Conservation (phyloP, 2,329 filamentous ascomycete genomes). For the Fusarium sp. region DNA sequence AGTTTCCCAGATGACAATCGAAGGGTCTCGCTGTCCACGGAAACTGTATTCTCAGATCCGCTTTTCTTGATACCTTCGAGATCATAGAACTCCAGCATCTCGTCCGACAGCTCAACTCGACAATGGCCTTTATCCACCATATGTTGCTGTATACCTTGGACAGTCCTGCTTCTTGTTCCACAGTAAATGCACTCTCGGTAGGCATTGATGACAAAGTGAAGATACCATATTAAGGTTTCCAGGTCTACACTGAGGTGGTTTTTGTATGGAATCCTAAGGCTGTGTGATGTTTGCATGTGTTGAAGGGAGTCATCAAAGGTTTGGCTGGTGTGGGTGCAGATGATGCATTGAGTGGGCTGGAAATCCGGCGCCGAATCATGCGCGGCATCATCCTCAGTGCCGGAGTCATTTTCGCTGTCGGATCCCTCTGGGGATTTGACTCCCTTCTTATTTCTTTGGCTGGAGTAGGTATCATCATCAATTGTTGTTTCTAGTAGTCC, state of each 20-base stretch:
- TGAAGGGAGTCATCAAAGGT: conserved; percentile 52
- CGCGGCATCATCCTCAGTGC: neutral
- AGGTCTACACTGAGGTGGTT: conserved; percentile 57
- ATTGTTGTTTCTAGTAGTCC: neutral
- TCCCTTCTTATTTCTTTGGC: neutral
- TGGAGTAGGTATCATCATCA: neutral
- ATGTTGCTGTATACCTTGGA: conserved; percentile 61
- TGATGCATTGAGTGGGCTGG: conserved; percentile 52
- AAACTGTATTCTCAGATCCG: neutral
- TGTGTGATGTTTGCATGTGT: conserved; percentile 63
- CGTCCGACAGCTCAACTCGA: conserved; percentile 51
- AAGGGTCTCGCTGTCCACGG: conserved; percentile 8
- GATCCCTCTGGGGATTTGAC: neutral
- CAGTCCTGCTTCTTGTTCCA: conserved; percentile 55
- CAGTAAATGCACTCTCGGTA: conserved; percentile 65
- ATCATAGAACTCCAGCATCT: conserved; percentile 57
- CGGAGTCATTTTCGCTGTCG: neutral
- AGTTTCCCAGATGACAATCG: conserved; percentile 36
- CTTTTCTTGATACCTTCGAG: conserved; percentile 3
- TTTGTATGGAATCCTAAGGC: conserved; percentile 56
- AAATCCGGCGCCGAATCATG: conserved; percentile 31
- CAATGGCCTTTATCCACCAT: conserved; percentile 63
- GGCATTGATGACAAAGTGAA: conserved; percentile 59
- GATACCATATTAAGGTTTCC: conserved; percentile 59
- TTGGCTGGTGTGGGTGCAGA: conserved; percentile 51